These are phyloP conservation scores for Pleurostoma richardsiae DNA, from an alignment of 2,329 filamentous ascomycete genomes.

Conservation along the genomic window DNA sequence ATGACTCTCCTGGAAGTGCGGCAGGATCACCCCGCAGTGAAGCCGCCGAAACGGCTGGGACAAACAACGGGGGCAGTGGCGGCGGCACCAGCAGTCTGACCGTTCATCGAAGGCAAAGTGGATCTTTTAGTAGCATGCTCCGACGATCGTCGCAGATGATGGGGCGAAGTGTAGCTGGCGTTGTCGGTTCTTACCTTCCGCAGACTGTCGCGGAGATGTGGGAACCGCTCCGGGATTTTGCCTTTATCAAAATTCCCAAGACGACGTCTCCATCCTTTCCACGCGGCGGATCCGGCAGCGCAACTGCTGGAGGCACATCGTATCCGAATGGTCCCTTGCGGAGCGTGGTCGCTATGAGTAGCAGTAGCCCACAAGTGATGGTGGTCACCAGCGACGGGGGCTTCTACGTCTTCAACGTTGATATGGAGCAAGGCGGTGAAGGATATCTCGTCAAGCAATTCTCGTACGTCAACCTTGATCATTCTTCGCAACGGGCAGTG, in stretches of 20 bases:
- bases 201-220: conserved; percentile 96
- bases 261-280: conserved; percentile 23
- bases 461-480: conserved; percentile 58
- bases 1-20: conserved; percentile 42
- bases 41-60: conserved; percentile 28
- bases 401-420: conserved; percentile 93
- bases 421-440: conserved; percentile 91
- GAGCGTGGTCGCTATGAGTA: conserved; percentile 97
- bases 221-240: conserved; percentile 93
- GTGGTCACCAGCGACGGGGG: conserved; percentile 93
- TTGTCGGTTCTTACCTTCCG: conserved; percentile 86
- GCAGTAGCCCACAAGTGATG: conserved; percentile 93
- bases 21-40: conserved; percentile 44
- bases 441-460: conserved; percentile 88
- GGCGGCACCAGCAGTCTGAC: conserved; percentile 19
- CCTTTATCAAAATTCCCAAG: conserved; percentile 89
- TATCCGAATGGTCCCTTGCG: conserved; percentile 53
- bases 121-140: conserved; percentile 84
- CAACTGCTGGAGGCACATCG: conserved; percentile 10
- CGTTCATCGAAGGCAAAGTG: conserved; percentile 50
- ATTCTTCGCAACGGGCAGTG: neutral
- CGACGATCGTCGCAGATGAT: conserved; percentile 94
- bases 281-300: conserved; percentile 14
- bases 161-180: conserved; percentile 80
- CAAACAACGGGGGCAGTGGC: conserved; percentile 13